Evolutionary conservation across 768 basidiomycete genomes (phyloP).

Genomic region (Pseudohyphozyma bogoriensis): DNA sequence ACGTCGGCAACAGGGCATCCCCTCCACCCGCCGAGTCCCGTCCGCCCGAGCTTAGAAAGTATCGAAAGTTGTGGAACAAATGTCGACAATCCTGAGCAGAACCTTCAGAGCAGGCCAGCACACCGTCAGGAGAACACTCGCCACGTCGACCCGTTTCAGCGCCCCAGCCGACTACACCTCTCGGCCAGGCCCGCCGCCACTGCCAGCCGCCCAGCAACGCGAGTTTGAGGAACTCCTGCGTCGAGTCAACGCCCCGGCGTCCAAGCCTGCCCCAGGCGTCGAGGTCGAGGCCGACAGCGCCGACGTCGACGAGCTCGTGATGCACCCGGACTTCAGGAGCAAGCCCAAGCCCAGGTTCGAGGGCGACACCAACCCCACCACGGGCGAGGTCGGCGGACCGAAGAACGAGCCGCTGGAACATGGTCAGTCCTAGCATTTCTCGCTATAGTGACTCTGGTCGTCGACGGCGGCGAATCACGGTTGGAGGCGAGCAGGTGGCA

Average conservation of each 20-base stretch:
- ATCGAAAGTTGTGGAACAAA: too few species aligned
- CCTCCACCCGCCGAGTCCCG: too few species aligned
- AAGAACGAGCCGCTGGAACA: conserved; percentile 70
- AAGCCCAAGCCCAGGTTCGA: conserved; percentile 56
- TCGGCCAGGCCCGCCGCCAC: conserved; percentile 60
- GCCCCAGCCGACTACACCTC: too few species aligned
- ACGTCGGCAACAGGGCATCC: too few species aligned
- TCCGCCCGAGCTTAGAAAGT: too few species aligned
- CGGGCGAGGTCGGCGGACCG: conserved; percentile 78
- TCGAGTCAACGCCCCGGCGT: conserved; percentile 29
- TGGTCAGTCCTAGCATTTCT: conserved; percentile 5
- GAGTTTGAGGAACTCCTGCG: conserved; percentile 79
- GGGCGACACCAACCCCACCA: conserved; percentile 67
- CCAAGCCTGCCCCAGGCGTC: conserved; percentile 43
- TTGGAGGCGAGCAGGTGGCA: background rate
- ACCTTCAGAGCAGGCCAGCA: too few species aligned
- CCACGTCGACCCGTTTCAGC: too few species aligned
- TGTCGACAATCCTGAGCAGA: too few species aligned
- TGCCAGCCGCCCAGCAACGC: conserved; percentile 64
- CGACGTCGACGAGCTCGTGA: conserved; percentile 38
- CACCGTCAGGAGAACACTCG: too few species aligned
- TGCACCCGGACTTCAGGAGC: conserved; percentile 44
- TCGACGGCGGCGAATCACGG: background rate
- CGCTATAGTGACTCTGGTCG: background rate
- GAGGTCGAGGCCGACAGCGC: background rate